A percentile compares a stretch with the other conserved stretches of the same genome.
These are phyloP conservation scores for Lactarius vividus DNA, from an alignment of 768 basidiomycete genomes.

Conservation along the genomic window DNA sequence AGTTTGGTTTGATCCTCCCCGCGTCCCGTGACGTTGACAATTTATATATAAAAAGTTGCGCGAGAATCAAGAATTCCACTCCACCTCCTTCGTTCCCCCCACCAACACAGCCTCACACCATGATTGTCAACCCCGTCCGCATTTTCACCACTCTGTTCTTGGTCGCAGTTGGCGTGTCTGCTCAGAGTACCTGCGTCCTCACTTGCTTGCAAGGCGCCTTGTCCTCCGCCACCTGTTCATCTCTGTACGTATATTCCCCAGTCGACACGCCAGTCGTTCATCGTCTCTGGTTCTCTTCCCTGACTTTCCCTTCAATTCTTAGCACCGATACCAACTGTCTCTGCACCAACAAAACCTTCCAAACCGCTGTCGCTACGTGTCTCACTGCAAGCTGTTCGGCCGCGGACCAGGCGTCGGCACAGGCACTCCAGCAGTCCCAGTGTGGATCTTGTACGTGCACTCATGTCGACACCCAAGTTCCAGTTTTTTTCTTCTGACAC, in stretches of 20 bases:
- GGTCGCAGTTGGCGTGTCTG: constrained; percentile 4
- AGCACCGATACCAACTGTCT: constrained; percentile 43
- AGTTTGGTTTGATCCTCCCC: background rate
- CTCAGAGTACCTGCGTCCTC: constrained; percentile 9
- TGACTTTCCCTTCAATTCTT: background rate
- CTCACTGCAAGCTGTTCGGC: constrained; percentile 37
- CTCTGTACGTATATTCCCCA: background rate
- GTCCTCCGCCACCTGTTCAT: constrained; percentile 1
- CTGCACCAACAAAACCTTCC: constrained; percentile 41
- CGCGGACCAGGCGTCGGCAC: constrained; percentile 35
- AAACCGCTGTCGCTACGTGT: constrained; percentile 35
- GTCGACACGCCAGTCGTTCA: background rate
- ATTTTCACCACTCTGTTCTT: constrained; percentile 6
- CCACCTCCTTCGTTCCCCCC: background rate
- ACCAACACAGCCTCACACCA: background rate
- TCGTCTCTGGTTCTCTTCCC: background rate
- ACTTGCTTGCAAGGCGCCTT: background rate
- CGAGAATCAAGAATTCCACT: too few relatives aligned
- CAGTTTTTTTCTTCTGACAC: background rate
- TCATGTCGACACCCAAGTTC: too few relatives aligned
- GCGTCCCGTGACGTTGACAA: background rate
- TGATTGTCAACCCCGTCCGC: constrained; percentile 6
- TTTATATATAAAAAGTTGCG: background rate
- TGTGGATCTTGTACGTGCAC: constrained; percentile 34
- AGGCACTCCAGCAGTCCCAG: constrained; percentile 33